Evolutionary conservation across 352 stramenopile species (phyloP).

Genomic region (Phytophthora hibernalis): DNA sequence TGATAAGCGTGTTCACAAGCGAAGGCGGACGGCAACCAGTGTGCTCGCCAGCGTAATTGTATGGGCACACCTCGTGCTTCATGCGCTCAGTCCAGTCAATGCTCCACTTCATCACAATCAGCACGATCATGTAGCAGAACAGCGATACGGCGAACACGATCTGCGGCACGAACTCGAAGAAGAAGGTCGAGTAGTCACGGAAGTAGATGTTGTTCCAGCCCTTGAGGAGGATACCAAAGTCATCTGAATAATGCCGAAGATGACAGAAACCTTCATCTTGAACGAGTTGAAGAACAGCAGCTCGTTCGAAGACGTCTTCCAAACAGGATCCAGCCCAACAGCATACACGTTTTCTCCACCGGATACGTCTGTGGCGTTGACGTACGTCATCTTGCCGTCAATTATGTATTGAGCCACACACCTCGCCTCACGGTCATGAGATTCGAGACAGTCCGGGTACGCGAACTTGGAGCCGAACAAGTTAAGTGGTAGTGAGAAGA

Average conservation of each 20-base stretch:
- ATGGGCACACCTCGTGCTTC: conserved; percentile 91
- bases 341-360: conserved; percentile 93
- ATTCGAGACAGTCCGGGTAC: conserved; percentile 86
- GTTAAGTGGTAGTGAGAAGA: conserved; percentile 98
- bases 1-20: conserved; percentile 99
- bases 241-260: conserved; percentile 99
- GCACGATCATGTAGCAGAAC: conserved; percentile 99
- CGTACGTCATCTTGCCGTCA: conserved; percentile 73
- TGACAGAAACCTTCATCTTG: conserved; percentile 99
- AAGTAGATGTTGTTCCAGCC: conserved; percentile 98
- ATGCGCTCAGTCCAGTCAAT: conserved; percentile 98
- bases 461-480: conserved; percentile 96
- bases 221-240: conserved; percentile 97
- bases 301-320: conserved; percentile 98
- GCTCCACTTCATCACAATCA: conserved; percentile 99
- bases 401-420: conserved; percentile 80
- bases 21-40: conserved; percentile 97
- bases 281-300: conserved; percentile 99
- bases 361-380: conserved; percentile 86
- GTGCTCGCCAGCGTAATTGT: conserved; percentile 94
- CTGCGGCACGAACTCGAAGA: conserved; percentile 98
- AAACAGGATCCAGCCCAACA: conserved; percentile 98
- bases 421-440: conserved; percentile 54
- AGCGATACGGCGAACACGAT: conserved; percentile 96
- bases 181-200: conserved; percentile 94